Evolutionary conservation across 2,329 filamentous ascomycete genomes (phyloP), one percentile per base, ranked within the genome.

Genomic region (Setomelanomma holmii): DNA sequence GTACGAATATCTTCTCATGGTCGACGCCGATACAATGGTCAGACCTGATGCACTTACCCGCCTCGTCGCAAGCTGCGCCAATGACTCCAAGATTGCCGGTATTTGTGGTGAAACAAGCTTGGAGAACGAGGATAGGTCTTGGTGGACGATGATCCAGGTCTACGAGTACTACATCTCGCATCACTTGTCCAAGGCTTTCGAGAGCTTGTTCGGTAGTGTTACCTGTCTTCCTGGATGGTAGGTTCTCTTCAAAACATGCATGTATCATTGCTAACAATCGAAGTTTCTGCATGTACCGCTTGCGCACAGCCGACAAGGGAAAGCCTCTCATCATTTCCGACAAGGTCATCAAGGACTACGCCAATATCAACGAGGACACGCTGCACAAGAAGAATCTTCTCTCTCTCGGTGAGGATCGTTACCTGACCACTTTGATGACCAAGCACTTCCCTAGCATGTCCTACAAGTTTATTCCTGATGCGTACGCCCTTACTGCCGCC

Each of bases 71-170:
- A 90, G 90, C 45, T 99, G 93, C 77, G 88, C 91, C 62, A 93
- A 97, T 68, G 91, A 99, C 73, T 88, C 91, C 24, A 96, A 96
- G 80, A 96, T 99, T 78, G 92, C 91, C 20, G 95, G 93, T 78
- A 97, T 98, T 56, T 99, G 95, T 74, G 95, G 95, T 72, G 95
- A 99, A 75, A 99, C 95, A 1, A 95, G 89, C 75, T 82, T 99
- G 68, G 90, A 97, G 73, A 99, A 99, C 68, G 93, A 97, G 74
- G 91, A 97, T 67, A 85, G 88, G 62, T 93, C 88, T 67, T 98
- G 93, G 92, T 96, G 91, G 91, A 99, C 95, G 11, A 99, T 99
- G 95, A 99, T 99, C 69, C 95, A 99, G 75, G 95, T 99, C 60
- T 99, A 99, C 79, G 95, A 99, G 76, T 99, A 99, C 81, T 99